phyloP scores from a whole-genome alignment of 192 early-diverging fungal genomes.

The Paraglomus brasilianum region DNA sequence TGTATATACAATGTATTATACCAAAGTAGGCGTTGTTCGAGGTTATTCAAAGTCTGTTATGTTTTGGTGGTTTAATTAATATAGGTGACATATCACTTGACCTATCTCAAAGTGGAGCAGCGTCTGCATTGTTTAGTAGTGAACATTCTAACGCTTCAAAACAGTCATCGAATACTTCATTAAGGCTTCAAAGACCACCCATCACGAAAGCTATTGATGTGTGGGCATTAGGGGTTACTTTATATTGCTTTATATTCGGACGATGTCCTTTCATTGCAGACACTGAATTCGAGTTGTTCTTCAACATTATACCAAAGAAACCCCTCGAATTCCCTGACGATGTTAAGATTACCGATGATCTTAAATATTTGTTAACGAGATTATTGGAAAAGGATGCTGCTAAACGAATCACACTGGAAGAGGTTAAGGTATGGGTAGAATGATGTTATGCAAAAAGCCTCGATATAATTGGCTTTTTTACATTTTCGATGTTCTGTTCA shows the following conservation, averaged over 20 bases:
- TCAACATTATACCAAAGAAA: slow-evolving; percentile 82
- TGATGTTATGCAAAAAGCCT: background rate
- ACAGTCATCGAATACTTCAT: slow-evolving; percentile 25
- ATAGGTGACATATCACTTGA: slow-evolving; percentile 37
- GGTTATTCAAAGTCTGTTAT: too few relatives aligned
- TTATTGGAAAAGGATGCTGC: slow-evolving; percentile 87
- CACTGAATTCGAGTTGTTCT: slow-evolving; percentile 90
- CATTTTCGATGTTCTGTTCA: slow-evolving; percentile 6
- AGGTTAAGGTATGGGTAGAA: slow-evolving; percentile 66
- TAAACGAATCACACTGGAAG: slow-evolving; percentile 79
- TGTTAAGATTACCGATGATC: slow-evolving; percentile 57
- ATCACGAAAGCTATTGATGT: slow-evolving; percentile 92
- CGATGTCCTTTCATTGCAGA: slow-evolving; percentile 90
- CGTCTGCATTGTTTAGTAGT: slow-evolving; percentile 33
- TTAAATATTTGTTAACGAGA: slow-evolving; percentile 71
- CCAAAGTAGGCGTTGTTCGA: too few relatives aligned
- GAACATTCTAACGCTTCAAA: slow-evolving; percentile 31
- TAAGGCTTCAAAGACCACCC: slow-evolving; percentile 40
- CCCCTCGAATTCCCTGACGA: slow-evolving; percentile 56
- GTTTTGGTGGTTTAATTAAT: too few relatives aligned
- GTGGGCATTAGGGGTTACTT: slow-evolving; percentile 96
- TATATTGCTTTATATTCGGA: slow-evolving; percentile 93
- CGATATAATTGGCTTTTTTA: background rate
- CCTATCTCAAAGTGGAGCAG: slow-evolving; percentile 31
- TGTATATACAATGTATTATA: background rate